Conservation (phyloP, 164 flowering plant genomes). For the Taxillus chinensis region DNA sequence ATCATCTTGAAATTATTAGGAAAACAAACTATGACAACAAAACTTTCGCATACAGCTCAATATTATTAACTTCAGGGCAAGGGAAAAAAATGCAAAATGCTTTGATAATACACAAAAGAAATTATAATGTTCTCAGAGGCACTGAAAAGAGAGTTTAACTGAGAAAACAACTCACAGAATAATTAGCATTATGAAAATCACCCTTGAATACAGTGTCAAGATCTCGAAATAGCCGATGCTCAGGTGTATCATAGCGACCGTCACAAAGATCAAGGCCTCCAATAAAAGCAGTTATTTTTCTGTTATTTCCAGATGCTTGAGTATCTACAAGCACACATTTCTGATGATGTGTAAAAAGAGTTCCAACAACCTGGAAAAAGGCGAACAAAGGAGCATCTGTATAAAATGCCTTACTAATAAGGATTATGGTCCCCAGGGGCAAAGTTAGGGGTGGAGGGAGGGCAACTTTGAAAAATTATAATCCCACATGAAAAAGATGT, state of each 20-base stretch:
- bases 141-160: not conserved
- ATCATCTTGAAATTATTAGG: too few species aligned
- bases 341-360: slow-evolving; percentile 78
- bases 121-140: not conserved
- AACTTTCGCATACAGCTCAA: too few species aligned
- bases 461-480: too few species aligned
- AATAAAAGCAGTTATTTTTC: slow-evolving; percentile 68
- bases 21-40: too few species aligned
- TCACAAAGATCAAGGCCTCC: slow-evolving; percentile 91
- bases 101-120: not conserved
- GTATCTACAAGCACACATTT: slow-evolving; percentile 83
- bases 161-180: slow-evolving; percentile 39
- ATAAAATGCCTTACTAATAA: too few species aligned
- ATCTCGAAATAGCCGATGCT: slow-evolving; percentile 62
- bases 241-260: slow-evolving; percentile 89
- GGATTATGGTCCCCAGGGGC: too few species aligned
- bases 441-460: too few species aligned
- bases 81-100: not conserved
- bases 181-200: slow-evolving; percentile 81
- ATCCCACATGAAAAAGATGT: too few species aligned
- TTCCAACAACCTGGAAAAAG: slow-evolving; percentile 60
- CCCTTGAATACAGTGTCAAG: slow-evolving; percentile 61
- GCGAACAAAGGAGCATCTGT: too few species aligned
- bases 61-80: too few species aligned
- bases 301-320: slow-evolving; percentile 54